These are phyloP conservation scores for Mytilinidion resinicola DNA, from an alignment of 495 filamentous ascomycete species.

Conservation along the genomic window DNA sequence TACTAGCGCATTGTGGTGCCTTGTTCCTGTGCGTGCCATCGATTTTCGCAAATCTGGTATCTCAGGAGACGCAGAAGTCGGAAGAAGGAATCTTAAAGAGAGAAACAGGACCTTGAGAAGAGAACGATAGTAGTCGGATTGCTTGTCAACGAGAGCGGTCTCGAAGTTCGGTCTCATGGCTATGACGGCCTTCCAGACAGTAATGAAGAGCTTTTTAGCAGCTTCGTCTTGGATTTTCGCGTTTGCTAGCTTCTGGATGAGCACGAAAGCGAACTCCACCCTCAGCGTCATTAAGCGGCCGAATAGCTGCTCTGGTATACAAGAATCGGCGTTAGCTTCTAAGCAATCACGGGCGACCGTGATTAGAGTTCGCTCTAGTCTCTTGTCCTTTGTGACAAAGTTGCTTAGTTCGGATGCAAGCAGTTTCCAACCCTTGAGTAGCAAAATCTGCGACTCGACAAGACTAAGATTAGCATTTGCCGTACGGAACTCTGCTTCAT, in stretches of 20 bases:
- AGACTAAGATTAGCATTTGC: slow-evolving; percentile 87
- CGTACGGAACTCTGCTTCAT: slow-evolving; percentile 68
- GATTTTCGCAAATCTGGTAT: slow-evolving; percentile 13
- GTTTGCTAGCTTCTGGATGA: slow-evolving; percentile 69
- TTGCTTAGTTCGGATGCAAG: slow-evolving; percentile 77
- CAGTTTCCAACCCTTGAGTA: slow-evolving; percentile 85
- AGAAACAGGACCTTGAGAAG: slow-evolving; percentile 83
- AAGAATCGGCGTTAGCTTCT: slow-evolving; percentile 57
- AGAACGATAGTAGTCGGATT: slow-evolving; percentile 70
- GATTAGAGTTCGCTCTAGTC: slow-evolving; percentile 61
- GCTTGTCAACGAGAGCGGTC: slow-evolving; percentile 49
- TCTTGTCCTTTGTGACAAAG: slow-evolving; percentile 52
- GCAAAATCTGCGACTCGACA: slow-evolving; percentile 83
- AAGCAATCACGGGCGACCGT: slow-evolving; percentile 68
- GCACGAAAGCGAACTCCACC: slow-evolving; percentile 66
- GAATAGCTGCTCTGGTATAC: slow-evolving; percentile 66
- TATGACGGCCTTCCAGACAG: slow-evolving; percentile 62
- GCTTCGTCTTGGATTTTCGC: slow-evolving; percentile 53
- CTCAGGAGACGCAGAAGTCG: background rate
- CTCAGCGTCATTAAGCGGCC: slow-evolving; percentile 61
- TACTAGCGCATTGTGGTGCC: background rate
- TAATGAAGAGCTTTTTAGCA: slow-evolving; percentile 55
- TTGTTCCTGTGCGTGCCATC: background rate
- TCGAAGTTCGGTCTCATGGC: slow-evolving; percentile 59
- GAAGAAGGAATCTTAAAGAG: slow-evolving; percentile 57